Conservation (phyloP, 257 asterid species). For the Perilla frutescens region DNA sequence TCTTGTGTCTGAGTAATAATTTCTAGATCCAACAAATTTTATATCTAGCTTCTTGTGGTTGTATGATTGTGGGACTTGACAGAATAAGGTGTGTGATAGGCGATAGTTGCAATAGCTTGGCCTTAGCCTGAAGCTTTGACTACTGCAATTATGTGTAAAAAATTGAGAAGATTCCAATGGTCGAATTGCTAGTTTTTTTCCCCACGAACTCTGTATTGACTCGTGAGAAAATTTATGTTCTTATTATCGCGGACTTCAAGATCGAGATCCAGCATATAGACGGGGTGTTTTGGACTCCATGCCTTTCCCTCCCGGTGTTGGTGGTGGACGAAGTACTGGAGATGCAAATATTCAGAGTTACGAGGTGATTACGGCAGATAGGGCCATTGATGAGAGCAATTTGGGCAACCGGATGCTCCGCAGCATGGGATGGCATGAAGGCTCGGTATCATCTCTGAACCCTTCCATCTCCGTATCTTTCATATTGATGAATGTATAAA, state of each 20-base stretch:
- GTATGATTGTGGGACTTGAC: conserved; percentile 41
- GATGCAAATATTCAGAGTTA: conserved; percentile 71
- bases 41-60: conserved; percentile 38
- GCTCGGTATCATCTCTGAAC: conserved; percentile 91
- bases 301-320: conserved; percentile 99
- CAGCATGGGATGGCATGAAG: conserved; percentile 99
- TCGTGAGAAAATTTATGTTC: conserved; percentile 73
- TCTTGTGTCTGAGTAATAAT: conserved; percentile 19
- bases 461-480: conserved; percentile 41
- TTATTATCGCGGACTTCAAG: conserved; percentile 65
- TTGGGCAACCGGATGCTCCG: conserved; percentile 99
- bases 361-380: conserved; percentile 89
- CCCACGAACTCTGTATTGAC: conserved; percentile 63
- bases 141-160: conserved; percentile 44
- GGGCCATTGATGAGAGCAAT: conserved; percentile 90
- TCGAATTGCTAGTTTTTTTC: conserved; percentile 58
- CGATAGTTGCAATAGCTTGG: conserved; percentile 42
- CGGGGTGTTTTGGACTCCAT: conserved; percentile 85
- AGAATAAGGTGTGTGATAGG: conserved; percentile 43
- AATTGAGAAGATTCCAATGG: conserved; percentile 66
- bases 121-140: conserved; percentile 47
- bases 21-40: conserved; percentile 23
- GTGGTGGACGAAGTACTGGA: conserved; percentile 86
- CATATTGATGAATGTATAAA: conserved; percentile 11
- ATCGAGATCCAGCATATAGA: conserved; percentile 72